Evolutionary conservation across 441 rosid species (phyloP).

Genomic region (Mallotus japonicus): DNA sequence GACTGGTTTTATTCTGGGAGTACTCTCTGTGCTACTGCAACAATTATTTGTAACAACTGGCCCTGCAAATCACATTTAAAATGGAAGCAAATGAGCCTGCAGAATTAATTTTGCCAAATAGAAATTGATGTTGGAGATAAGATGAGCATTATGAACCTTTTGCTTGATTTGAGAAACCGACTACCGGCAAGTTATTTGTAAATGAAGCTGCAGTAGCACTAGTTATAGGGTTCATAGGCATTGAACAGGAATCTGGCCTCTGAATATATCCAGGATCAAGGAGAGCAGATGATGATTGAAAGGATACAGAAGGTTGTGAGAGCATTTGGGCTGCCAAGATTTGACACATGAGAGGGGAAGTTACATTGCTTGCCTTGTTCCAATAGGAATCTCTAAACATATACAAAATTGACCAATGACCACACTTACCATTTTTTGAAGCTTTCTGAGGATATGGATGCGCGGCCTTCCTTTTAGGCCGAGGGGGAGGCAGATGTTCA

Average conservation of each 20-base stretch:
- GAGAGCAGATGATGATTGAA: constrained; percentile 53
- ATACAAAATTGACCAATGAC: background rate
- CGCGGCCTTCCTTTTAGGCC: constrained; percentile 90
- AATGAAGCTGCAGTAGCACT: constrained; percentile 49
- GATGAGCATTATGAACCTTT: constrained; percentile 41
- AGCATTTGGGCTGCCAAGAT: constrained; percentile 22
- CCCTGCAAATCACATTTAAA: constrained; percentile 39
- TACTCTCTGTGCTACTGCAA: constrained; percentile 70
- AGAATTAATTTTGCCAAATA: constrained; percentile 4
- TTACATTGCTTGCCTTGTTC: background rate
- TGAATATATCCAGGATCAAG: constrained; percentile 49
- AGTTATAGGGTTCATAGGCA: constrained; percentile 51
- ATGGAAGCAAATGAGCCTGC: constrained; percentile 11
- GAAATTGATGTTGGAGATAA: background rate
- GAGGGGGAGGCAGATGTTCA: constrained; percentile 91
- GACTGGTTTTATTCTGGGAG: constrained; percentile 43
- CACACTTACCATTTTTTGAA: constrained; percentile 52
- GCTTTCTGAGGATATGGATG: constrained; percentile 96
- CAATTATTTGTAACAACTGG: constrained; percentile 49
- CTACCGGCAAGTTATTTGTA: constrained; percentile 55
- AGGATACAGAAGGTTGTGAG: constrained; percentile 51
- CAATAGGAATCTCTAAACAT: background rate
- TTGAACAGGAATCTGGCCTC: constrained; percentile 59
- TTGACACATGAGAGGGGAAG: background rate
- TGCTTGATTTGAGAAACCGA: constrained; percentile 46